Conservation (phyloP, 2,329 filamentous ascomycete species). For the Daldinia eschscholtzii region DNA sequence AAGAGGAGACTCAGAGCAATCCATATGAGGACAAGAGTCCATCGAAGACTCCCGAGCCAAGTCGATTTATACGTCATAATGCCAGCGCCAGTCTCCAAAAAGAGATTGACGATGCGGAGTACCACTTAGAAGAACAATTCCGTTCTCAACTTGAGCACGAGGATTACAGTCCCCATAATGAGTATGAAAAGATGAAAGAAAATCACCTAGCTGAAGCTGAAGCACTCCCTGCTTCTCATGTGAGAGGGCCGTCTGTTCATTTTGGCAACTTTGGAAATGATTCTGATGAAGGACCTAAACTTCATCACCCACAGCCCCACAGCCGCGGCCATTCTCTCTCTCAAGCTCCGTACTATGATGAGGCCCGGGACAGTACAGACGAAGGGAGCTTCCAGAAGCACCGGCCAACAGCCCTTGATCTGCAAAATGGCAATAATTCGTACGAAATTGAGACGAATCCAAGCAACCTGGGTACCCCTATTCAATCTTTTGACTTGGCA, state of each 20-base stretch:
- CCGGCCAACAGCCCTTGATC: conserved; percentile 56
- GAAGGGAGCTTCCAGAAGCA: conserved; percentile 56
- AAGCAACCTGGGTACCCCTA: conserved; percentile 76
- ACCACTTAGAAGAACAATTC: conserved; percentile 84
- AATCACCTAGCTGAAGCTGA: conserved; percentile 41
- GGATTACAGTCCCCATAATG: conserved; percentile 76
- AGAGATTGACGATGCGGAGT: conserved; percentile 87
- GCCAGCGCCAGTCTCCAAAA: conserved; percentile 83
- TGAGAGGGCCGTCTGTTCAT: conserved; percentile 61
- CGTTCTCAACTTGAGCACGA: conserved; percentile 83
- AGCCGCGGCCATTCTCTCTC: conserved; percentile 79
- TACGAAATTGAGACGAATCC: conserved; percentile 81
- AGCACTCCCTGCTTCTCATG: conserved; percentile 52
- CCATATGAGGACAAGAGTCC: conserved; percentile 61
- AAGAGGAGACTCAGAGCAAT: conserved; percentile 68
- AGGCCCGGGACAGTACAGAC: conserved; percentile 56
- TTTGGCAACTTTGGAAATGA: conserved; percentile 67
- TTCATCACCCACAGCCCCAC: conserved; percentile 81
- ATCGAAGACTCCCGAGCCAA: conserved; percentile 67
- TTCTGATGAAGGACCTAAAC: conserved; percentile 65
- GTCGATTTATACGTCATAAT: conserved; percentile 70
- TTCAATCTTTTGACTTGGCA: conserved; percentile 63
- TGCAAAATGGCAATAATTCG: conserved; percentile 62
- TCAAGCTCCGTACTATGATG: conserved; percentile 73
- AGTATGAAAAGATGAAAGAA: conserved; percentile 53